Evolutionary conservation across 192 early-diverging fungal species (phyloP), one percentile per base, ranked within the genome.

Genomic region (Coemansia sp.): DNA sequence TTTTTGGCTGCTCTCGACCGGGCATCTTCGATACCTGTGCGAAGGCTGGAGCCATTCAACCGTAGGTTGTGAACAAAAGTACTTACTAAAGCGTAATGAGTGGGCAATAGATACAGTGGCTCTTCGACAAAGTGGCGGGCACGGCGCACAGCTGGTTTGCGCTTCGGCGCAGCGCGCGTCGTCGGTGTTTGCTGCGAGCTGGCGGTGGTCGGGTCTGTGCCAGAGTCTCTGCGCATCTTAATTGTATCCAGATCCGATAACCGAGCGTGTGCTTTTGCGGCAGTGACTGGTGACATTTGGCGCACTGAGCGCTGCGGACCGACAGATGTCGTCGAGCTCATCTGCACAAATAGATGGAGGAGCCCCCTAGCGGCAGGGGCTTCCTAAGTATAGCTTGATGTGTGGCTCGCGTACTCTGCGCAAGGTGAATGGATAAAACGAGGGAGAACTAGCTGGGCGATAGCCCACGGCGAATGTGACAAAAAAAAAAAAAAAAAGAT

Each of bases 101-200:
- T 55, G 42, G 81, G 76, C 33, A 76, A 38, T 43, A 84, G 61
- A 46, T 78, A 84, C 70, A 84, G 66, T 27, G 81, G 81, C 71
- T 84, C 81, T 29, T 84, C 81, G 22, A 84, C 81, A 84, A 78
- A 84, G 46, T 78, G 73, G 31, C 81, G 70, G 22, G 76, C 66
- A 13, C 70, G 34, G 52, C 81, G 76, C 62, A 76, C 75, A 29
- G 68, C 73, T 40, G 76, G 73, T 66, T 84, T 84, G 34, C 81
- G 81, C 41, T 69, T 77, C 31, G 61, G 12, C 34, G 38, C 5
- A 24, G 34, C 18, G n/a, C 38, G n/a, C 36, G 38, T 20, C 40
- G 36, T 18, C n/a, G 61, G 38, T 24, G 49, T 31, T 34, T 51
- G 49, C 27, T 29, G 49, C 9, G 66, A 67, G 49, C 66, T 51